These are phyloP conservation scores for Polytrichum commune DNA, from an alignment of 225 moss, liverwort and hornwort genomes.

Conservation along the genomic window DNA sequence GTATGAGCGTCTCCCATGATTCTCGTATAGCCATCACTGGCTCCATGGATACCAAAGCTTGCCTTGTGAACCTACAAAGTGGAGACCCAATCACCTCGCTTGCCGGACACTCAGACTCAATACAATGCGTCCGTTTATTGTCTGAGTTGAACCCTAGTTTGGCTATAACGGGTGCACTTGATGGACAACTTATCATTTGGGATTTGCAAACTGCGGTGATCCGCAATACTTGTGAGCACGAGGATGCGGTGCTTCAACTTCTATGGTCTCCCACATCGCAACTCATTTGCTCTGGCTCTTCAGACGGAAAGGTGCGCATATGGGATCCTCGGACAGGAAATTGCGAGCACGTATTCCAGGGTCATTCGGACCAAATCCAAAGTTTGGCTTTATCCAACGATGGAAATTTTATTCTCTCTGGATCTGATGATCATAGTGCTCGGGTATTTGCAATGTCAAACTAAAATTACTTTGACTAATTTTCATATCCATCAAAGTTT, in stretches of 20 bases:
- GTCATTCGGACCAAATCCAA: slow-evolving; percentile 24
- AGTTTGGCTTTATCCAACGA: slow-evolving; percentile 34
- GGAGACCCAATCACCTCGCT: slow-evolving; percentile 12
- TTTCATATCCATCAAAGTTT: no score
- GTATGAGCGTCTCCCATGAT: slow-evolving; percentile 34
- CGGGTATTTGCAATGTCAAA: slow-evolving; percentile 15
- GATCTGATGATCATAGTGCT: slow-evolving; percentile 39
- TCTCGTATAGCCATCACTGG: slow-evolving; percentile 46
- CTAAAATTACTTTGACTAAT: neutral
- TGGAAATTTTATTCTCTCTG: slow-evolving; percentile 26
- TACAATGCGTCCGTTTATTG: neutral
- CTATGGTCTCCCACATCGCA: slow-evolving; percentile 40
- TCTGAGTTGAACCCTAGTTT: slow-evolving; percentile 15
- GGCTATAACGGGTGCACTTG: slow-evolving; percentile 43
- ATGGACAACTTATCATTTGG: slow-evolving; percentile 61
- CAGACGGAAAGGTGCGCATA: slow-evolving; percentile 45
- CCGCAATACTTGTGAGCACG: slow-evolving; percentile 47
- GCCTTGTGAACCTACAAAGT: slow-evolving; percentile 52
- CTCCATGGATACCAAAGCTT: slow-evolving; percentile 45
- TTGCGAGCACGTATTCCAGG: slow-evolving; percentile 19
- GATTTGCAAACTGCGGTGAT: slow-evolving; percentile 37
- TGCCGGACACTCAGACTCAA: neutral
- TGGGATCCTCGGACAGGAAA: slow-evolving; percentile 52
- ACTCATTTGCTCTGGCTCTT: slow-evolving; percentile 35
- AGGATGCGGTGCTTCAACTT: slow-evolving; percentile 55